phyloP scores from a whole-genome alignment of 1,139 yeast genomes.

The Magnusiomyces ingens region DNA sequence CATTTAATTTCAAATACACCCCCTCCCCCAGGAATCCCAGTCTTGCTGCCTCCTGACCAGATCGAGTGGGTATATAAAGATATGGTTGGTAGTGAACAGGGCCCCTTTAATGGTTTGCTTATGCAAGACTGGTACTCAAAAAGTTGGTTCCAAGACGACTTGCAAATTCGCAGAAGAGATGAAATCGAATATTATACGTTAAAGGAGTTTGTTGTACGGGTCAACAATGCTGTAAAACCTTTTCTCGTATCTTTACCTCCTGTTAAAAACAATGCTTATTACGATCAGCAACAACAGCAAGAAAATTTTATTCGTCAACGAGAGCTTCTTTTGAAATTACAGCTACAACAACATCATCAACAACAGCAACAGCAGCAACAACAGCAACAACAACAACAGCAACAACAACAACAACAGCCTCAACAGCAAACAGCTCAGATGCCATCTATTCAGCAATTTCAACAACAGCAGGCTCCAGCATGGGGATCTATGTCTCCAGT shows the following conservation, averaged over 20 bases:
- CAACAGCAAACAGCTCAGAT: conserved; percentile 16
- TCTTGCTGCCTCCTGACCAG: conserved; percentile 35
- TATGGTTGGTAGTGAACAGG: conserved; percentile 64
- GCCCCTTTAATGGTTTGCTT: conserved; percentile 66
- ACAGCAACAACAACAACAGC: conserved; percentile 11
- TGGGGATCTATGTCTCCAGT: conserved; percentile 18
- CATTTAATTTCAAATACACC: conserved; percentile 6
- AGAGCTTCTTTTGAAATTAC: conserved; percentile 17
- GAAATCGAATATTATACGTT: conserved; percentile 32
- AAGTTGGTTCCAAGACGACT: conserved; percentile 52
- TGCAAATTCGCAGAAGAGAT: conserved; percentile 48
- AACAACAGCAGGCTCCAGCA: conserved; percentile 12
- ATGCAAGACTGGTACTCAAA: conserved; percentile 76
- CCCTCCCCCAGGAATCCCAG: conserved; percentile 27
- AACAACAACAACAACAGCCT: conserved; percentile 11
- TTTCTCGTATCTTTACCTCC: conserved; percentile 51
- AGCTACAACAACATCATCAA: conserved; percentile 7
- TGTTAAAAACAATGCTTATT: conserved; percentile 11
- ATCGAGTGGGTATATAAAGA: conserved; percentile 71
- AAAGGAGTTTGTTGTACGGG: conserved; percentile 29
- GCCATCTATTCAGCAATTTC: conserved; percentile 17
- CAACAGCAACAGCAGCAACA: conserved; percentile 6
- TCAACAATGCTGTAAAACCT: conserved; percentile 52
- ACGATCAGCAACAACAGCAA: conserved; percentile 18
- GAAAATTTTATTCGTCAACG: conserved; percentile 19